Evolutionary conservation across 2,329 filamentous ascomycete species (phyloP), one percentile per base, ranked within the genome.

Genomic region (Escovopsis weberi): DNA sequence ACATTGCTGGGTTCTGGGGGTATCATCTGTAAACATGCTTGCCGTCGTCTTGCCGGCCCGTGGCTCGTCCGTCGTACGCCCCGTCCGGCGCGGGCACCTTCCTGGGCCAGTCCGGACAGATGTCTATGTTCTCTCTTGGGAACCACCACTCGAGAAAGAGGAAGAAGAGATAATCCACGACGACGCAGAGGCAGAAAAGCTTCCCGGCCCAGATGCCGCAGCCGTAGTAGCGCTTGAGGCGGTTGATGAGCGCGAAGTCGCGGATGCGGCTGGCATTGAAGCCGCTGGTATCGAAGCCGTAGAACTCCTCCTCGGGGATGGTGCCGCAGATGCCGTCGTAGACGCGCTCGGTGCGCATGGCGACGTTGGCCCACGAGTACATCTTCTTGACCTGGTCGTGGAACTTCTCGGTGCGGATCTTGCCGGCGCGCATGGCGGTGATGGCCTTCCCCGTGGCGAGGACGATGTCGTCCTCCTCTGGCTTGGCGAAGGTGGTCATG

Each of bases 201-300:
- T 98, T 98, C 33, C 91, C 91, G 0, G 91, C 91, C 91, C 91
- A 98, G 40, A 96, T 89, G 32, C 91, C 91, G 57, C 93, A 98
- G 8, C 91, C 91, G 56, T 95, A 98, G 62, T 98, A 98, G 45
- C 91, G 71, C 64, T 98, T 98, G 18, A 98, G 65, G 18, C 91
- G 77, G 58, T 98, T 91, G 49, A 98, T 95, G 37, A 98, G 73
- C 6, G 89, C 85, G 56, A 94, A 94, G 53, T 85, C 89, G 53
- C 85, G 83, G 8, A 86, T 78, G 7, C 78, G 76, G 48, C 81
- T 72, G 11, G 80, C 81, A 4, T 78, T 82, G 57, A 80, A 83
- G 49, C 74, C 74, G 6, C 73, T 76, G 4, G 79, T 76, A 43
- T 85, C 80, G 55, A 84, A 82, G 28, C 85, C 85, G 56, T 94